Evolutionary conservation across 768 basidiomycete species (phyloP).

Genomic region (Leucocoprinus sp.): DNA sequence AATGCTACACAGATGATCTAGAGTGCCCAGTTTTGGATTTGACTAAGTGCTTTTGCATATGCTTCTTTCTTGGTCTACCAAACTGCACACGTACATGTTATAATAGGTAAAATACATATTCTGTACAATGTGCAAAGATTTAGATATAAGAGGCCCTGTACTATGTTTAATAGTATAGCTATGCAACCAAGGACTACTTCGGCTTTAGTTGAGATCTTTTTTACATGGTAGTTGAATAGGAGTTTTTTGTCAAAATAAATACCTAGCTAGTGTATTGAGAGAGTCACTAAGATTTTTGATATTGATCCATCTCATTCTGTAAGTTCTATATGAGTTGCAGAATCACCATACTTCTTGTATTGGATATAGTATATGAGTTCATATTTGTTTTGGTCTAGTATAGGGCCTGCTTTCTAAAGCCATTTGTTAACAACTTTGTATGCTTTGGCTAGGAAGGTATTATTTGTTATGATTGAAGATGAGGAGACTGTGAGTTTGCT

Average conservation of each 20-base stretch:
- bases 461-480: conserved; percentile 17
- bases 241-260: conserved; percentile 26
- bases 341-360: conserved; percentile 4
- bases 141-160: conserved; percentile 24
- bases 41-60: conserved; percentile 17
- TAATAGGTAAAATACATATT: conserved; percentile 22
- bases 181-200: conserved; percentile 18
- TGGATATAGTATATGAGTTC: conserved; percentile 23
- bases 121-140: conserved; percentile 23
- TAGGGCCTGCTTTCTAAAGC: conserved; percentile 15
- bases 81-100: conserved; percentile 24
- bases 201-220: conserved; percentile 18
- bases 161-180: conserved; percentile 26
- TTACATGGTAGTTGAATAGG: conserved; percentile 23
- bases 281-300: conserved; percentile 2
- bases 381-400: conserved; percentile 15
- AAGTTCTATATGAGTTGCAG: conserved; percentile 12
- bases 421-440: conserved; percentile 14
- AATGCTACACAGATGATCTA: conserved; percentile 26
- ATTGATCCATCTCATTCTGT: not conserved
- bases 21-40: conserved; percentile 23
- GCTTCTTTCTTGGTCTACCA: conserved; percentile 24
- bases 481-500: conserved; percentile 23
- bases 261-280: conserved; percentile 24
- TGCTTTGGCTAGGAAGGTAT: conserved; percentile 14